Evolutionary conservation across 1,284 basidiomycete species (phyloP).

Genomic region (Trametes sp.): DNA sequence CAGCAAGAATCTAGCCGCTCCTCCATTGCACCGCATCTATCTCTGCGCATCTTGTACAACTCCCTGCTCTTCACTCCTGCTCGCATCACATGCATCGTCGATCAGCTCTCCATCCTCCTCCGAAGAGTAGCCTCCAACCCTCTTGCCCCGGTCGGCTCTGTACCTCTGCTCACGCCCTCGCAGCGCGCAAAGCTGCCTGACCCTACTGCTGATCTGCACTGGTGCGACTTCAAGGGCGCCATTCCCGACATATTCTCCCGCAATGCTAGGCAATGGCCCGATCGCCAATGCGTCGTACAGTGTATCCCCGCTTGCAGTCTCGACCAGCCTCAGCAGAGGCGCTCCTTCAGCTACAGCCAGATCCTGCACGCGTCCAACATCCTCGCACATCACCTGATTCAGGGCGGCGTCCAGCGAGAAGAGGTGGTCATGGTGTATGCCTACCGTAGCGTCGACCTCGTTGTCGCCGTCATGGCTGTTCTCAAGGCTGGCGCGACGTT

Average conservation of each 20-base stretch:
- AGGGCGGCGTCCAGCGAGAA: constrained; percentile 87
- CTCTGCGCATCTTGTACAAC: constrained; percentile 92
- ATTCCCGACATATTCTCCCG: constrained; percentile 93
- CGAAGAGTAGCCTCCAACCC: constrained; percentile 75
- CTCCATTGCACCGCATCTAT: constrained; percentile 80
- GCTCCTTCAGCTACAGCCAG: constrained; percentile 80
- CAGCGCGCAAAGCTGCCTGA: constrained; percentile 84
- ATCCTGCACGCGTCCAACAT: constrained; percentile 91
- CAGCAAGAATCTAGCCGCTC: constrained; percentile 73
- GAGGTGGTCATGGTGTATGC: constrained; percentile 99
- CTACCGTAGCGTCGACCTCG: constrained; percentile 94
- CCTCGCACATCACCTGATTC: constrained; percentile 90
- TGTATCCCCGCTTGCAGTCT: constrained; percentile 58
- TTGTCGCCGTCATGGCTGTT: constrained; percentile 96
- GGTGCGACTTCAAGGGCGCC: constrained; percentile 97
- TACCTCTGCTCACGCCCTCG: constrained; percentile 80
- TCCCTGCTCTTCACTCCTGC: constrained; percentile 90
- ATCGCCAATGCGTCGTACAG: constrained; percentile 86
- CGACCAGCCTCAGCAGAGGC: constrained; percentile 58
- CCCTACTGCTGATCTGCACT: constrained; percentile 90
- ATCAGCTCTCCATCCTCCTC: constrained; percentile 87
- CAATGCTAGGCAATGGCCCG: constrained; percentile 82
- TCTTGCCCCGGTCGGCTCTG: constrained; percentile 71
- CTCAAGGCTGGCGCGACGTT: constrained; percentile 98
- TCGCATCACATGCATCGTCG: constrained; percentile 82